Base-by-base conservation (phyloP, 257 asterid genomes). In the Solanum gracilifrons region DNA sequence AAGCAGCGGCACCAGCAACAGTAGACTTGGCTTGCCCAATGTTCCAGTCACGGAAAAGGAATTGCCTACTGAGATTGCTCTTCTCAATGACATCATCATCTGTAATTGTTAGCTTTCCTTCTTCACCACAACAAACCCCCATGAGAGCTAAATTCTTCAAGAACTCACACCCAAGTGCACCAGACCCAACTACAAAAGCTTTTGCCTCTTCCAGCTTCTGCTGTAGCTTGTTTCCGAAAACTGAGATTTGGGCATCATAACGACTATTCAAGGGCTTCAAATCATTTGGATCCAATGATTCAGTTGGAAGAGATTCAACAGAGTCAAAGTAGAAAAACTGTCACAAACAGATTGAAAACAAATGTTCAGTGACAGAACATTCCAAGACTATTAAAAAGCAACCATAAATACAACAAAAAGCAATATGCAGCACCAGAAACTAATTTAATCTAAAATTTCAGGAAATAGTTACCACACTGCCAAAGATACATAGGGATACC, bases 271-370 rank as follows among this genome's bases (percentile, higher is more conserved):
- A 89, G 15, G 98, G 98, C 87, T 27, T 91, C 82, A 93, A 90
- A 87, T 96, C 99, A 74, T 90, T 93, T 86, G 97, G 91, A 89
- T 95, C 98, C 82, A 94, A 33, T 32, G 94, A 92, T 89, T 93
- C 97, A 12, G 94, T 91, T 66, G 99, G 99, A 89, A 96, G 98
- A 71, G 98, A 96, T 90, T 96, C 99, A 46, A 93, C 90, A 0
- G 99, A 96, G 91, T 96, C 99, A 4, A 96, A 96, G 93, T 96
- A 96, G 90, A 96, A 95, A 89, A 96, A 96, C 99, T 96, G 94
- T 88, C 88, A 31, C 60, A 84, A 86, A 39, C 21, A 68, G 48
- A 85, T 9, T 10, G 39, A 46, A 80, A 16, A 31, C 29, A 43
- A 79, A 25, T 27, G 41, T 48, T 82, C 62, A 82, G 41, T 48